A percentile compares a stretch with the other conserved stretches of the same genome.
phyloP scores from a whole-genome alignment of 495 filamentous ascomycete genomes.

The Filosporella fistucella region DNA sequence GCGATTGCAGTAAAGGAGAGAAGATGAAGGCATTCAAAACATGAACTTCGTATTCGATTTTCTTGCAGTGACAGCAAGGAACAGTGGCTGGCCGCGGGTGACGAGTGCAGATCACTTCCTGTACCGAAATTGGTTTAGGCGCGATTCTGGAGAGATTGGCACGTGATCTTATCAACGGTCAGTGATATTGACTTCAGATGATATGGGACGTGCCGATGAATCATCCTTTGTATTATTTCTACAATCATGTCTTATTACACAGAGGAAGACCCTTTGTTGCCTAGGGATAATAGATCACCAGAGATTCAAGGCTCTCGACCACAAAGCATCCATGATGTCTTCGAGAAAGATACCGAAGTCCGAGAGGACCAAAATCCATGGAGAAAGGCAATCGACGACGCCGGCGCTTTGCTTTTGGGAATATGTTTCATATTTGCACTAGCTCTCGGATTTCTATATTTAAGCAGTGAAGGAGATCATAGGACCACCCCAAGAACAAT shows the following conservation, averaged over 20 bases:
- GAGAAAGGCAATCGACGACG: background rate
- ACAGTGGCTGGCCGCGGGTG: too few species aligned
- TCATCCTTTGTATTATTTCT: too few species aligned
- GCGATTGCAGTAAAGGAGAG: too few species aligned
- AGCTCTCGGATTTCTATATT: constrained; percentile 16
- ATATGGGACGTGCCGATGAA: too few species aligned
- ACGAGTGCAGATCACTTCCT: too few species aligned
- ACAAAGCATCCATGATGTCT: constrained; percentile 16
- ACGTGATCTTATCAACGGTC: too few species aligned
- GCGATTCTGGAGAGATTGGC: too few species aligned
- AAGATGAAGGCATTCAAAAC: constrained; percentile 14
- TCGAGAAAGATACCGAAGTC: background rate
- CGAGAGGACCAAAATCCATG: background rate
- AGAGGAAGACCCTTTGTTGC: constrained; percentile 20
- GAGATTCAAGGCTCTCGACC: constrained; percentile 19
- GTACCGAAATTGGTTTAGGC: too few species aligned
- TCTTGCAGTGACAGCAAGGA: background rate
- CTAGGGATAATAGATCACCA: constrained; percentile 13
- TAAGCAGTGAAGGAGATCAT: constrained; percentile 3
- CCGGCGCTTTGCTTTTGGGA: background rate
- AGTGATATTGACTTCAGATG: too few species aligned
- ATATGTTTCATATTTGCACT: constrained; percentile 1
- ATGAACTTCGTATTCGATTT: constrained; percentile 3
- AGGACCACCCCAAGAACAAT: constrained; percentile 35
- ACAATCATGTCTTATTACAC: constrained; percentile 16